A percentile compares a stretch with the other conserved stretches of the same genome.
phyloP scores from a whole-genome alignment of 139 green algal species.

The Pleodorina starrii region DNA sequence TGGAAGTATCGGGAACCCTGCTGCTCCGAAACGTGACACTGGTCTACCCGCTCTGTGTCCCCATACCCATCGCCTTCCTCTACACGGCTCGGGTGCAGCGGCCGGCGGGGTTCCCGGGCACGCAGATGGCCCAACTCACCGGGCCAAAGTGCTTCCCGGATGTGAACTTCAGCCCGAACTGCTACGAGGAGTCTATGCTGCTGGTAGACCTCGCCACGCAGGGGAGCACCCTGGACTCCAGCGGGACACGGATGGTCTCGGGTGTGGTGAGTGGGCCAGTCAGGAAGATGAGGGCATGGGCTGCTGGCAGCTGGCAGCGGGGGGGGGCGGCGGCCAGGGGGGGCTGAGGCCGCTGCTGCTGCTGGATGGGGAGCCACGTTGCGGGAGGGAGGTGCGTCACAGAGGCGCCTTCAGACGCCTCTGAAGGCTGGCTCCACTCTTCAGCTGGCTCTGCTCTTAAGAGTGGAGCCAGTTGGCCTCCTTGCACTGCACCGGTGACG shows the following conservation, averaged over 20 bases:
- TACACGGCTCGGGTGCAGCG: neutral
- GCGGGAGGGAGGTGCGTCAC: too few relatives aligned
- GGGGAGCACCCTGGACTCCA: neutral
- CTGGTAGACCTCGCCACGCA: neutral
- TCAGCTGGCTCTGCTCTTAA: too few relatives aligned
- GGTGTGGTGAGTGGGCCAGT: conserved; percentile 7
- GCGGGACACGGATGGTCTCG: neutral
- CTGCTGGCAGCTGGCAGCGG: too few relatives aligned
- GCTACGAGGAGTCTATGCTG: neutral
- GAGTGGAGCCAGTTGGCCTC: too few relatives aligned
- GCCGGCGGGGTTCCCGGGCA: neutral
- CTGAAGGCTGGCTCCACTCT: too few relatives aligned
- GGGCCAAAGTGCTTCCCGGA: neutral
- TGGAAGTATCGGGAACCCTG: neutral
- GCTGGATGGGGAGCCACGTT: too few relatives aligned
- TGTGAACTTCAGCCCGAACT: neutral
- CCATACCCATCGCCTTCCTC: neutral
- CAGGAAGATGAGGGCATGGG: too few relatives aligned
- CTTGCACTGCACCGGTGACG: too few relatives aligned
- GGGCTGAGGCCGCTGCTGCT: too few relatives aligned
- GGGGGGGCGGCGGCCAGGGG: too few relatives aligned
- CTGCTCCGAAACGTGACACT: neutral
- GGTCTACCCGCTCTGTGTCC: conserved; percentile 3
- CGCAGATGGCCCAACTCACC: neutral
- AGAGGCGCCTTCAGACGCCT: too few relatives aligned